Percentiles rank a stretch among this genome's conserved stretches.
phyloP scores from a whole-genome alignment of 202 grass and related monocot species.

The Hordeum pubiflorum region DNA sequence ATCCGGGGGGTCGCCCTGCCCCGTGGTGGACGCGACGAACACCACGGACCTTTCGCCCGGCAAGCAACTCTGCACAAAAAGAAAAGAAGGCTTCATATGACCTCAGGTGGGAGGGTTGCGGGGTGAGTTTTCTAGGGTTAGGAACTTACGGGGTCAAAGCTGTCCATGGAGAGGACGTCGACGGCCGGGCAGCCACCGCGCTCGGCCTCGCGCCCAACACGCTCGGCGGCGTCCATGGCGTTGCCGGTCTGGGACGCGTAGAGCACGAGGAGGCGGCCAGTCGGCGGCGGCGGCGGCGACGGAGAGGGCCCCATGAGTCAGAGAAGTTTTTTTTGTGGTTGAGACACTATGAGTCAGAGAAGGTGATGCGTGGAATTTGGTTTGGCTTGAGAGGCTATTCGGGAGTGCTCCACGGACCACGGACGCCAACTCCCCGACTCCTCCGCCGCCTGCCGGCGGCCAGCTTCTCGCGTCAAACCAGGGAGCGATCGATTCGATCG shows the following conservation, averaged over 20 bases:
- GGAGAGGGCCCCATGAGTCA: conserved; percentile 23
- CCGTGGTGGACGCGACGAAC: conserved; percentile 85
- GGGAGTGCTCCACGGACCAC: too few relatives aligned
- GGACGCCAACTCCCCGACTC: too few relatives aligned
- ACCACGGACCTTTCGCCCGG: conserved; percentile 44
- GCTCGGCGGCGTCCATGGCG: conserved; percentile 70
- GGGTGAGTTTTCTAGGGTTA: not conserved
- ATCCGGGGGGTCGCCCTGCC: conserved; percentile 83
- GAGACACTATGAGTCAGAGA: not conserved
- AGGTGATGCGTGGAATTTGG: not conserved
- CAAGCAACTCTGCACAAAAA: conserved; percentile 41
- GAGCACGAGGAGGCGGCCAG: conserved; percentile 48
- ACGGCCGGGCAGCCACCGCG: conserved; percentile 68
- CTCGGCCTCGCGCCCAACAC: conserved; percentile 67
- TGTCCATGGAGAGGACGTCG: conserved; percentile 63
- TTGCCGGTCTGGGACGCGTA: conserved; percentile 80
- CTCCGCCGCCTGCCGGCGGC: too few relatives aligned
- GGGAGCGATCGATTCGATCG: too few relatives aligned
- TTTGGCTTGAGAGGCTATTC: not conserved
- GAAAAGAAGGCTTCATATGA: not conserved
- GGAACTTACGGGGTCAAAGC: conserved; percentile 51
- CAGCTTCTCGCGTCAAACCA: too few relatives aligned
- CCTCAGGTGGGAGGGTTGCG: not conserved
- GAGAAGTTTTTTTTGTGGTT: not conserved
- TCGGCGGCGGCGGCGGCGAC: not conserved